Conservation (phyloP, 768 basidiomycete species). For the Grammothele lineata region DNA sequence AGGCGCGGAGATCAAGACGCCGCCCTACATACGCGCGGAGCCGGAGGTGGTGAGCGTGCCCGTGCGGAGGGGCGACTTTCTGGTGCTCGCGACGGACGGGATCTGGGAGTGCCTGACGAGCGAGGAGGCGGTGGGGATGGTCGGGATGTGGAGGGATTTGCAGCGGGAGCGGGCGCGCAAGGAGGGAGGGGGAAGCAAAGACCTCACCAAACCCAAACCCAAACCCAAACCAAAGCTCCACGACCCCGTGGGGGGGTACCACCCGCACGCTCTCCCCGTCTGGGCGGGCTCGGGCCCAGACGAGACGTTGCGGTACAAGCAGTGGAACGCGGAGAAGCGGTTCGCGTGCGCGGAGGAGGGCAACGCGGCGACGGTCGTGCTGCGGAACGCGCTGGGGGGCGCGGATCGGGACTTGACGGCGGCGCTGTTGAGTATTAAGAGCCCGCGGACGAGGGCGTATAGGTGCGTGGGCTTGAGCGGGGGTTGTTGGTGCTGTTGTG, state of each 20-base stretch:
- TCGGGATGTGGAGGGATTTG: conserved; percentile 42
- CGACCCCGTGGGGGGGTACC: background rate
- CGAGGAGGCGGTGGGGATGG: conserved; percentile 51
- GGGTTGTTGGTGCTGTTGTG: background rate
- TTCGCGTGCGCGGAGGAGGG: conserved; percentile 39
- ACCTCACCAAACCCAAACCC: background rate
- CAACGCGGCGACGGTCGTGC: conserved; percentile 48
- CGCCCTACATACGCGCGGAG: conserved; percentile 49
- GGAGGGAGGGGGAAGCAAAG: conserved; percentile 4
- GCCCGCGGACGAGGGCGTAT: conserved; percentile 34
- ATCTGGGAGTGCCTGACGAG: conserved; percentile 51
- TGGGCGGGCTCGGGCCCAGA: conserved; percentile 21
- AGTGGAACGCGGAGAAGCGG: conserved; percentile 34
- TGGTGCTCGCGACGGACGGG: conserved; percentile 50
- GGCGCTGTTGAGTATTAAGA: conserved; percentile 35
- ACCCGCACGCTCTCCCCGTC: conserved; percentile 30
- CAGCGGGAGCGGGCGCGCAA: conserved; percentile 11
- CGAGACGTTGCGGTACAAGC: conserved; percentile 32
- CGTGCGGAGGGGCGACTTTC: conserved; percentile 44
- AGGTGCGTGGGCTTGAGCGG: conserved; percentile 27
- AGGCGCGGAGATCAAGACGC: conserved; percentile 34
- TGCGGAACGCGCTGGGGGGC: conserved; percentile 53
- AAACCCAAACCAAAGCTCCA: background rate
- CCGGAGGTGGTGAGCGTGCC: conserved; percentile 45
- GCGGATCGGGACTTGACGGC: conserved; percentile 38